Evolutionary conservation across 768 basidiomycete species (phyloP), one percentile per base, ranked within the genome.

Genomic region (Tylopilus sp.): DNA sequence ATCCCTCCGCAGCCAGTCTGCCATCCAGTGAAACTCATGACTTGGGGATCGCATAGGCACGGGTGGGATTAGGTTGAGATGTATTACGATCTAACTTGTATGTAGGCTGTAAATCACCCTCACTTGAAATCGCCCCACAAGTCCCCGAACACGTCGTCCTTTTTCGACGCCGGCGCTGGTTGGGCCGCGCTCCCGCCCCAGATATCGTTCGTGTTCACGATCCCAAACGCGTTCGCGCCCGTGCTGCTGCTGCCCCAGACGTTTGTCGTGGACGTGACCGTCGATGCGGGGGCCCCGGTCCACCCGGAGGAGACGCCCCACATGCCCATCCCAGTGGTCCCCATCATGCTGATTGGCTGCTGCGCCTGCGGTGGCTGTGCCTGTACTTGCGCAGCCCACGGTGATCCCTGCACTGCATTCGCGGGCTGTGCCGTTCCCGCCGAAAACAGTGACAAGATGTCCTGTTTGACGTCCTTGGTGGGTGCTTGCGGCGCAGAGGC

Each of bases 101-200:
- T n/a, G n/a, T n/a, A n/a, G n/a, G n/a, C n/a, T n/a, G n/a, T n/a
- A n/a, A n/a, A n/a, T n/a, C n/a, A n/a, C n/a, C n/a, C 31, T 35
- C 48, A 91, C 75, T 90, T 90, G 68, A 88, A 88, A 35, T 83
- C 81, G 44, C 88, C 87, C 90, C 90, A 91, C 44, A 92, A 67
- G 68, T 91, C 88, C 7, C 86, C 88, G 62, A 91, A 91, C 7
- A 74, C 82, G 59, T 92, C 89, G 55, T 90, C 89, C 69, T 79
- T 86, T 73, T 86, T 85, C 53, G 70, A 64, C 44, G 63, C 64
- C 1, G 63, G 53, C 43, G 63, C 65, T 1, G 72, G 55, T 45
- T 67, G 63, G 25, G 67, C 53, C 28, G 26, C 18, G 13, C 25
- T 15, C 26, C 64, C 63, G 13, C 79, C 80, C 85, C 88, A 89